These are phyloP conservation scores for Trichosporon coremiiforme DNA, from an alignment of 1,284 basidiomycete species.

Conservation along the genomic window DNA sequence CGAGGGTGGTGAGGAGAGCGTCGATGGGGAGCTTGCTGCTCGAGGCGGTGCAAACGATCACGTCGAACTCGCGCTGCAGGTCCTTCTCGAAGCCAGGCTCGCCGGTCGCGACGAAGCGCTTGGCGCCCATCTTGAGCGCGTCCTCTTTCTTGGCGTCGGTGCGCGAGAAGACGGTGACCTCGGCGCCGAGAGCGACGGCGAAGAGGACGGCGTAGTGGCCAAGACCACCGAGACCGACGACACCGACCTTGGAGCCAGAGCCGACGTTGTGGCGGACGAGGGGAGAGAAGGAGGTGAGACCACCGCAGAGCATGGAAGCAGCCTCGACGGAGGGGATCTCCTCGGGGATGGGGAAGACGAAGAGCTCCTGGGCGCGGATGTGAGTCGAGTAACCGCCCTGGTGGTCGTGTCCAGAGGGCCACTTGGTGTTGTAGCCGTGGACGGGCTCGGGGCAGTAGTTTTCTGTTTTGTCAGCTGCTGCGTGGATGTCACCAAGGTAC, in stretches of 20 bases:
- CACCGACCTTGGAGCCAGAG: constrained; percentile 67
- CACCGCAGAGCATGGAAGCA: constrained; percentile 64
- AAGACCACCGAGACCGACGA: constrained; percentile 68
- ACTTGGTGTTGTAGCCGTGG: constrained; percentile 56
- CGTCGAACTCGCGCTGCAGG: constrained; percentile 61
- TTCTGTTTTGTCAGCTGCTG: constrained; percentile 39
- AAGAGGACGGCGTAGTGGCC: constrained; percentile 65
- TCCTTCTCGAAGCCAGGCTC: constrained; percentile 59
- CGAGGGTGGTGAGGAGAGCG: constrained; percentile 60
- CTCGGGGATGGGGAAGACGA: constrained; percentile 71
- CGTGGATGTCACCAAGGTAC: constrained; percentile 19
- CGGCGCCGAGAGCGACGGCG: constrained; percentile 64
- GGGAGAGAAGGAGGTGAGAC: constrained; percentile 69
- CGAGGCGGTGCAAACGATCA: constrained; percentile 64
- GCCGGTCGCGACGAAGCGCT: constrained; percentile 60
- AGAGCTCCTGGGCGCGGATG: constrained; percentile 68
- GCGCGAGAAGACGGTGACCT: constrained; percentile 70
- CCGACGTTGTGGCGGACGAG: constrained; percentile 65
- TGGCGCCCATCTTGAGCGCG: constrained; percentile 66
- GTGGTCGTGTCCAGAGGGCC: constrained; percentile 62
- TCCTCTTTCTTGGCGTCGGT: constrained; percentile 66
- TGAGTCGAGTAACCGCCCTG: constrained; percentile 66
- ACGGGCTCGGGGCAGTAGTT: constrained; percentile 57
- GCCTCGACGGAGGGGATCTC: constrained; percentile 62
- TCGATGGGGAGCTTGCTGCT: constrained; percentile 57